Evolutionary conservation across 108 stramenopile species (phyloP).

Genomic region (Nitzschia palea): DNA sequence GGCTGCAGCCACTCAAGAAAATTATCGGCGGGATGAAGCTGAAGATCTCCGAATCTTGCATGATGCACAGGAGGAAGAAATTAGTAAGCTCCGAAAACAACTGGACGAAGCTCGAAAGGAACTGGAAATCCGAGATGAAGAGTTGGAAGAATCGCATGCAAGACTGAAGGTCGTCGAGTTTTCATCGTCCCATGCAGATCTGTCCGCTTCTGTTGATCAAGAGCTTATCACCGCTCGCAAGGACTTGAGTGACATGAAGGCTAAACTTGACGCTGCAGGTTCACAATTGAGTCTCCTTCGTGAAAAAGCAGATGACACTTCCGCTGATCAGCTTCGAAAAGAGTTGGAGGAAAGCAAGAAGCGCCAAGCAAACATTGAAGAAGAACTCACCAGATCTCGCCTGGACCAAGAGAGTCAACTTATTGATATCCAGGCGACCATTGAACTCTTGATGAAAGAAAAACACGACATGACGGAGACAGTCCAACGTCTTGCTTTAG

Average conservation of each 20-base stretch:
- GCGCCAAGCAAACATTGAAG: not conserved
- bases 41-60: slow-evolving; percentile 50
- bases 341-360: slow-evolving; percentile 4
- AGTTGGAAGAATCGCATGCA: slow-evolving; percentile 34
- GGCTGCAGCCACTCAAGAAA: slow-evolving; percentile 46
- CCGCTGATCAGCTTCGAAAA: not conserved
- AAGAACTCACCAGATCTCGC: not conserved
- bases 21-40: slow-evolving; percentile 46
- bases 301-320: not conserved
- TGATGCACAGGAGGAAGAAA: slow-evolving; percentile 50
- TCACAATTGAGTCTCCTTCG: not conserved
- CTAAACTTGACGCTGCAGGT: not conserved
- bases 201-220: not conserved
- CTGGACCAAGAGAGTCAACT: not conserved
- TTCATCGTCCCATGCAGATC: not conserved
- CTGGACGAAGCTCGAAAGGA: slow-evolving; percentile 44
- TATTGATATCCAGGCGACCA: not conserved
- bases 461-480: not conserved
- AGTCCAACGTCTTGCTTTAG: not conserved
- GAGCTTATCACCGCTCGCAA: not conserved
- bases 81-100: slow-evolving; percentile 42
- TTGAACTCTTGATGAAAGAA: slow-evolving; percentile 7
- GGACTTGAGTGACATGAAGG: not conserved
- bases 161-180: not conserved
- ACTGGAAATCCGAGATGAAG: slow-evolving; percentile 40